phyloP scores from a whole-genome alignment of 768 basidiomycete genomes.

The Panaeolus cyanescens region DNA sequence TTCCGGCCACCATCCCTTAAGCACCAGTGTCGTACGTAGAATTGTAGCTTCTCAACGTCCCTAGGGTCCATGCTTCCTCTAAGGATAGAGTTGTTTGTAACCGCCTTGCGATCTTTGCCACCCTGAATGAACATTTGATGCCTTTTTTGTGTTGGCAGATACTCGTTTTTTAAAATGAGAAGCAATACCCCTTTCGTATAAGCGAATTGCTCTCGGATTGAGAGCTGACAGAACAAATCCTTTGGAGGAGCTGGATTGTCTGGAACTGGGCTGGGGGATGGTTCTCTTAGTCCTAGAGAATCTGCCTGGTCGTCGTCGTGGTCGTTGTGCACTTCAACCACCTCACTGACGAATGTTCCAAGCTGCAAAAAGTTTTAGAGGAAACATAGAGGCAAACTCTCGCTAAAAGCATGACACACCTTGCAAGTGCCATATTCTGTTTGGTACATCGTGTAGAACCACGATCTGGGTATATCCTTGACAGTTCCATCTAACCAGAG shows the following conservation, averaged over 20 bases:
- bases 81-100: slow-evolving; percentile 35
- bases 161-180: slow-evolving; percentile 58
- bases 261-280: slow-evolving; percentile 43
- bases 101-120: slow-evolving; percentile 43
- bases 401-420: slow-evolving; percentile 32
- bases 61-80: slow-evolving; percentile 44
- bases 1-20: slow-evolving; percentile 30
- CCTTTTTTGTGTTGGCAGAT: slow-evolving; percentile 49
- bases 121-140: slow-evolving; percentile 63
- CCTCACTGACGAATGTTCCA: slow-evolving; percentile 54
- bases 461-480: slow-evolving; percentile 43
- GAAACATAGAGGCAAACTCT: neutral
- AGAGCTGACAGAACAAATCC: slow-evolving; percentile 46
- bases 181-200: slow-evolving; percentile 66
- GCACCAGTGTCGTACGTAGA: slow-evolving; percentile 44
- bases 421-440: slow-evolving; percentile 64
- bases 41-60: slow-evolving; percentile 37
- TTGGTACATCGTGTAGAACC: slow-evolving; percentile 61
- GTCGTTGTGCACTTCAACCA: slow-evolving; percentile 42
- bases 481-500: slow-evolving; percentile 58
- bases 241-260: slow-evolving; percentile 41
- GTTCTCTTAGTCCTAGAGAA: slow-evolving; percentile 16
- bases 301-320: slow-evolving; percentile 33
- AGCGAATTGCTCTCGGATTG: slow-evolving; percentile 59
- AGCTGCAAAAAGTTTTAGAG: slow-evolving; percentile 34